Evolutionary conservation across 1,284 basidiomycete species (phyloP), one percentile per base, ranked within the genome.

Genomic region (Rhodotorula mucilaginosa): DNA sequence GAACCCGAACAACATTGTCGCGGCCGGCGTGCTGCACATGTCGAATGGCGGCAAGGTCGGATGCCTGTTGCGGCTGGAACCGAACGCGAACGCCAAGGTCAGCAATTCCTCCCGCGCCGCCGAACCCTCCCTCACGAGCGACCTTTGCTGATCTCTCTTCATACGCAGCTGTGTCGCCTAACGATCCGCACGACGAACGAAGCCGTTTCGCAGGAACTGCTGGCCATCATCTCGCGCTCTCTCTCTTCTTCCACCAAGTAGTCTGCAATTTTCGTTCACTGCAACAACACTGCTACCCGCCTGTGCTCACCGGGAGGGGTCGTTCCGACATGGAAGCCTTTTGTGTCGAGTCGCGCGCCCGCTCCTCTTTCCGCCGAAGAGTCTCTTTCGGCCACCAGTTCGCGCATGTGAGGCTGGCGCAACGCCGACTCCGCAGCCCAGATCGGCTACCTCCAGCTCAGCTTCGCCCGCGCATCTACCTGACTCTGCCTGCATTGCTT

Each of bases 171-270:
- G 61, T 97, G 93, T 81, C 90, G 97, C 65, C 81, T 99, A 71
- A 99, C 97, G 13, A 86, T 98, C 58, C 87, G 97, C 78, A 96
- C 94, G 79, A 98, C 97, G 3, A 97, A 96, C 68, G 95, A 96
- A 80, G 86, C 89, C 49, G 93, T 97, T 15, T 93, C 94, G 52
- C 81, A 84, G 3, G 91, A 94, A 82, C 86, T 95, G 60, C 86
- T 93, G 47, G 58, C 67, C 5, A 46, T 64, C 13, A 56, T 76
- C 13, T 64, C n/a, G n/a, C n/a, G 54, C n/a, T 70, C 3, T 49
- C 31, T 12, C 66, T 15, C 48, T 74, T 26, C 54, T 1, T 57
- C 66, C 23, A 26, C 12, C 7, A 71, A 73, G 67, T 72, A 66
- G 67, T 15, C 3, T 12, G 10, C 19, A 34, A 19, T 15, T 39